Conservation (phyloP, 768 basidiomycete genomes). For the Phylloporus sp. region DNA sequence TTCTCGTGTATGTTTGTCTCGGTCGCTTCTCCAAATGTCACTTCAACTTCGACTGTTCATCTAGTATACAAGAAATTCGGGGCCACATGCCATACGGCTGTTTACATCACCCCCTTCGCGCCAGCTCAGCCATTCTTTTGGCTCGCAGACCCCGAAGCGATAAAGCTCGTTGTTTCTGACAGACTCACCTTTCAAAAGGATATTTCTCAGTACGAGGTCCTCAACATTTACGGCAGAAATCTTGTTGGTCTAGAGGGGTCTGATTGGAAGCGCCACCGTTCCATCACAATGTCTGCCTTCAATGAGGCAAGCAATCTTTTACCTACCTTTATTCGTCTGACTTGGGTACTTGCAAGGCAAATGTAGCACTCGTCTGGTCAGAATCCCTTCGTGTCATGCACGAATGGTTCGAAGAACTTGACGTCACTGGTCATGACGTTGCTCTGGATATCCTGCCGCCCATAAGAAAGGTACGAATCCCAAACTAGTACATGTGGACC, state of each 20-base stretch:
- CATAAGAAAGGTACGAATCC: constrained; percentile 13
- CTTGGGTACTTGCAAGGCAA: constrained; percentile 29
- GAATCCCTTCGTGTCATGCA: constrained; percentile 37
- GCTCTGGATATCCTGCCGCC: constrained; percentile 11
- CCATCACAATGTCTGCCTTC: constrained; percentile 44
- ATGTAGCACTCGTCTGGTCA: constrained; percentile 46
- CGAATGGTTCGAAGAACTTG: constrained; percentile 41
- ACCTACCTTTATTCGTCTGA: not conserved
- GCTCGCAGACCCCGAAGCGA: constrained; percentile 41
- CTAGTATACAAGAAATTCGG: constrained; percentile 38
- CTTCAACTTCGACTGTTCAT: not conserved
- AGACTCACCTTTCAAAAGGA: constrained; percentile 39
- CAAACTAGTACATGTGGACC: not conserved
- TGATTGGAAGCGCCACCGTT: constrained; percentile 46
- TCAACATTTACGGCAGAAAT: constrained; percentile 46
- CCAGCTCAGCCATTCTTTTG: constrained; percentile 33
- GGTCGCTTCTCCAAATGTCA: rapidly evolving
- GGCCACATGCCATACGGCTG: constrained; percentile 36
- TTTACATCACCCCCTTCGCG: constrained; percentile 30
- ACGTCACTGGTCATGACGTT: constrained; percentile 18
- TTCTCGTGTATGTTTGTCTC: constrained; percentile 32
- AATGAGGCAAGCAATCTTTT: constrained; percentile 34
- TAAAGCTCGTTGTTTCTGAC: constrained; percentile 33
- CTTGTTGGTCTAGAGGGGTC: constrained; percentile 39
- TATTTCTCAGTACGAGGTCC: constrained; percentile 33